Evolutionary conservation across 176 grass and related monocot genomes (phyloP).

Genomic region (Coix lacrymajobi): DNA sequence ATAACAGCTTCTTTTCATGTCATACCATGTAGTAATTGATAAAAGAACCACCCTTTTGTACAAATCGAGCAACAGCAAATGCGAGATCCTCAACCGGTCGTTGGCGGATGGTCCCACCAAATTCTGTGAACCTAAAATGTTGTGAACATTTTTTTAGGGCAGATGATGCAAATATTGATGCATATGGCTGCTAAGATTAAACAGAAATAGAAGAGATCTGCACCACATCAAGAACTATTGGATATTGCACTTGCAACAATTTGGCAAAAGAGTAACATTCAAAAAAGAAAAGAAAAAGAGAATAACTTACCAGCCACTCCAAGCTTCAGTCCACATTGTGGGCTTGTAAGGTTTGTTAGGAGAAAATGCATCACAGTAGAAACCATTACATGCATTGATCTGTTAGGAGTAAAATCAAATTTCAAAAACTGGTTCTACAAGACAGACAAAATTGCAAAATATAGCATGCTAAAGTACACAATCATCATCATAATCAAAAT

Average conservation of each 20-base stretch:
- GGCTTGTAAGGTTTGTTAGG: conserved; percentile 88
- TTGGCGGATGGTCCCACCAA: conserved; percentile 84
- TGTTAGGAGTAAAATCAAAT: conserved; percentile 29
- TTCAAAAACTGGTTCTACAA: not conserved
- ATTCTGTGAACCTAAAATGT: conserved; percentile 88
- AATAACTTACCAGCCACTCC: conserved; percentile 90
- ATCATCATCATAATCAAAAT: not conserved
- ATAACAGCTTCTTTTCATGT: not conserved
- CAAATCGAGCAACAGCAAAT: conserved; percentile 88
- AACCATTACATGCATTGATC: conserved; percentile 99
- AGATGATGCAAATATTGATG: conserved; percentile 10
- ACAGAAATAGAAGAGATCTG: not conserved
- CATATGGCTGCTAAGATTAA: not conserved
- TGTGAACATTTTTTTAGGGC: not conserved
- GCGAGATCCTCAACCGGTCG: conserved; percentile 89
- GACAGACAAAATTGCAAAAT: not conserved
- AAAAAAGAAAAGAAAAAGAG: not conserved
- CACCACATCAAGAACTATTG: not conserved
- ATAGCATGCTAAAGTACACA: not conserved
- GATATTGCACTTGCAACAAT: not conserved
- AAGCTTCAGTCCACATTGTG: conserved; percentile 99
- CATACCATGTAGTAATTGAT: conserved; percentile 99
- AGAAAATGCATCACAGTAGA: conserved; percentile 95
- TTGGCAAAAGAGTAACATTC: not conserved
- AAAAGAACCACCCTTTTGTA: conserved; percentile 98